Conservation (phyloP, 140 eudicot species). For the Flaveria floridana region DNA sequence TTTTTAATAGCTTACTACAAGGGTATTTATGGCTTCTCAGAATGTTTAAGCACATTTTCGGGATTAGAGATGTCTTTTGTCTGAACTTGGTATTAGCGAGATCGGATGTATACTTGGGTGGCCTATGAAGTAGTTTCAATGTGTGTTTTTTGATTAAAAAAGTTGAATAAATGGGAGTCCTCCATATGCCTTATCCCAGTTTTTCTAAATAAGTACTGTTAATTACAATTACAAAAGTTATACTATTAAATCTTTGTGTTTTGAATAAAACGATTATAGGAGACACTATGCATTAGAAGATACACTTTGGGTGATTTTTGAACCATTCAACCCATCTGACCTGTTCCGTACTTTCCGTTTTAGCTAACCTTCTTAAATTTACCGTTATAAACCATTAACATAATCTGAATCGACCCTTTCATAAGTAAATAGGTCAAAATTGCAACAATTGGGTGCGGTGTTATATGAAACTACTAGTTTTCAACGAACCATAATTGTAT, state of each 20-base stretch:
- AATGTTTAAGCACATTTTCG: background rate
- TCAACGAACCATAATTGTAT: background rate
- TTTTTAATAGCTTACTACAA: background rate
- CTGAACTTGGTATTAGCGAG: background rate
- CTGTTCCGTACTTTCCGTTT: background rate
- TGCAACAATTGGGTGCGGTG: background rate
- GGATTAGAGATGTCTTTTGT: background rate
- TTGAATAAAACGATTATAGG: background rate
- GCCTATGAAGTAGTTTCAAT: background rate
- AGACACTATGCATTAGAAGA: background rate
- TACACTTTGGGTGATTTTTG: background rate
- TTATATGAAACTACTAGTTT: background rate
- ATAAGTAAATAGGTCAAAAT: background rate
- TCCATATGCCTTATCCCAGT: background rate
- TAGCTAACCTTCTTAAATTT: background rate
- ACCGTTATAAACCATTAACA: background rate
- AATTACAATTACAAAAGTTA: background rate
- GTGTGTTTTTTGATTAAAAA: background rate
- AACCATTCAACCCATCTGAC: background rate
- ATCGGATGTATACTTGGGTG: slow-evolving; percentile 2
- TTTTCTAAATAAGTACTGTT: background rate
- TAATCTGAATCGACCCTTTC: background rate
- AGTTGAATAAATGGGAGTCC: background rate
- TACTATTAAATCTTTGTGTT: background rate
- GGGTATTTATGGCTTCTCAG: background rate